These are phyloP conservation scores for Entomortierella beljakovae DNA, from an alignment of 192 early-diverging fungal species.

Conservation along the genomic window DNA sequence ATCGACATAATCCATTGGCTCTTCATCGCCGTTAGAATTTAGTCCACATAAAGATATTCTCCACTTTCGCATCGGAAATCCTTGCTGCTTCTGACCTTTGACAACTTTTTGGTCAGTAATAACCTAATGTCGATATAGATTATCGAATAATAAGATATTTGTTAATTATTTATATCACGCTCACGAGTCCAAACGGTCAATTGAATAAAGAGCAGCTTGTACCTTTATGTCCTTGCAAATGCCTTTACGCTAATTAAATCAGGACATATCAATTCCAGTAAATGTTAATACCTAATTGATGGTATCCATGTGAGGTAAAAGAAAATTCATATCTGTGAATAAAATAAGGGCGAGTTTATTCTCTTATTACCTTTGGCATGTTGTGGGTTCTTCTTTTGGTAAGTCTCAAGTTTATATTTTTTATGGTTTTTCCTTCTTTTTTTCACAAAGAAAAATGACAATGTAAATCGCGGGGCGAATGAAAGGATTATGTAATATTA, in stretches of 20 bases:
- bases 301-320: too few relatives aligned
- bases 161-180: too few relatives aligned
- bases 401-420: background rate
- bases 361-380: background rate
- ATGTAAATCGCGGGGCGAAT: too few relatives aligned
- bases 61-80: constrained; percentile 61
- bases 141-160: too few relatives aligned
- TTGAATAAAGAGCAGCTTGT: background rate
- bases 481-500: too few relatives aligned
- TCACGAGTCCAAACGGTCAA: background rate
- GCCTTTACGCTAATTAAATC: constrained; percentile 9
- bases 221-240: constrained; percentile 51
- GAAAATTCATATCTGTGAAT: too few relatives aligned
- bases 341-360: background rate
- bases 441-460: too few relatives aligned
- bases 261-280: too few relatives aligned
- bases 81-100: constrained; percentile 54
- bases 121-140: constrained; percentile 12
- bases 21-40: constrained; percentile 51
- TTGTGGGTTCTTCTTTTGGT: background rate
- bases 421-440: too few relatives aligned
- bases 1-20: constrained; percentile 55
- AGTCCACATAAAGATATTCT: constrained; percentile 56
- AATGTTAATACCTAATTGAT: too few relatives aligned
- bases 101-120: constrained; percentile 48